phyloP scores from a whole-genome alignment of 352 stramenopile species.

The Pythium phragmitis region DNA sequence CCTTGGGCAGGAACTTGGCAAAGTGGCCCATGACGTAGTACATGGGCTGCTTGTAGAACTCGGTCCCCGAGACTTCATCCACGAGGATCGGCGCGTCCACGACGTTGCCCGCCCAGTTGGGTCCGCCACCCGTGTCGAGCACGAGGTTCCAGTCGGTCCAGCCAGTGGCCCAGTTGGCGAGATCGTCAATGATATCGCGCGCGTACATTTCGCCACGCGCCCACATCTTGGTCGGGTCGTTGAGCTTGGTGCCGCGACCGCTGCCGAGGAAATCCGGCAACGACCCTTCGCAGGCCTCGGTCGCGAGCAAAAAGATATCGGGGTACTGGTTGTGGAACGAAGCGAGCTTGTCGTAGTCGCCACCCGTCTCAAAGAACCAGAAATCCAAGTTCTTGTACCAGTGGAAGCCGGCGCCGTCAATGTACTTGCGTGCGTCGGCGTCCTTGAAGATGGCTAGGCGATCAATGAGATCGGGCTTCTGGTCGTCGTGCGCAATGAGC shows the following conservation, averaged over 20 bases:
- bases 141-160: conserved; percentile 91
- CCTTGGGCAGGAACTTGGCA: conserved; percentile 57
- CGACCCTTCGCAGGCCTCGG: conserved; percentile 74
- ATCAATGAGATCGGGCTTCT: conserved; percentile 60
- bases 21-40: conserved; percentile 83
- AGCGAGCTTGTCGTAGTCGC: conserved; percentile 49
- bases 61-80: conserved; percentile 43
- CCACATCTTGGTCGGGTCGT: conserved; percentile 52
- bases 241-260: conserved; percentile 46
- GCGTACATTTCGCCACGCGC: conserved; percentile 73
- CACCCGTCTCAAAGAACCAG: conserved; percentile 19
- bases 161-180: conserved; percentile 69
- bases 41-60: conserved; percentile 86
- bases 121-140: conserved; percentile 68
- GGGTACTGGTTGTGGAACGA: conserved; percentile 57
- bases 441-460: conserved; percentile 47
- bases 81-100: conserved; percentile 76
- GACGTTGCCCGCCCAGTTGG: conserved; percentile 72
- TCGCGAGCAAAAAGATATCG: conserved; percentile 79
- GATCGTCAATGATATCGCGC: conserved; percentile 87
- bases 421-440: conserved; percentile 57
- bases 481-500: conserved; percentile 87
- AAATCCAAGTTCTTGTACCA: conserved; percentile 84
- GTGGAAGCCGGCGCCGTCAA: conserved; percentile 86
- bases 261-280: conserved; percentile 48